Percentiles rank a stretch among this genome's conserved stretches.
These are phyloP conservation scores for Dictyostelium capitatum DNA, from an alignment of 78 protist species.

Conservation along the genomic window DNA sequence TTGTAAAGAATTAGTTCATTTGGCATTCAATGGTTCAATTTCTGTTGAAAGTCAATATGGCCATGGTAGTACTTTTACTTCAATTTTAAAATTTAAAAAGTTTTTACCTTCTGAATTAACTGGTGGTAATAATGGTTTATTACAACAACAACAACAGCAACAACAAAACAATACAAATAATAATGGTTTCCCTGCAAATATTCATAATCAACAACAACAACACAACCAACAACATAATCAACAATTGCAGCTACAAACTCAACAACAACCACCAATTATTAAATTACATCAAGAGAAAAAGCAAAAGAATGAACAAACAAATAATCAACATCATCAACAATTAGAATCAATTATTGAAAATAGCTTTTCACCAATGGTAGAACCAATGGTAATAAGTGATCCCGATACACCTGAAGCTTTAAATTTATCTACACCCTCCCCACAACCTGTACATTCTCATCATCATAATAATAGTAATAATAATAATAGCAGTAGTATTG, in stretches of 20 bases:
- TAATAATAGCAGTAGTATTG: background rate
- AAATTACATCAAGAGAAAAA: background rate
- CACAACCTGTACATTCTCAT: background rate
- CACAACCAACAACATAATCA: background rate
- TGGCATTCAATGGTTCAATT: slow-evolving; percentile 58
- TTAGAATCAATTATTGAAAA: slow-evolving; percentile 20
- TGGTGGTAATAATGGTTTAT: background rate
- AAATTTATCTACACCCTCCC: background rate
- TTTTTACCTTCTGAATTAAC: slow-evolving; percentile 10
- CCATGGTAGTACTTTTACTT: slow-evolving; percentile 42
- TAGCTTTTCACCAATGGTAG: slow-evolving; percentile 10
- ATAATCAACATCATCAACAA: background rate
- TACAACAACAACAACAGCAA: background rate
- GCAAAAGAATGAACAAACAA: background rate
- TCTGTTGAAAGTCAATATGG: slow-evolving; percentile 62
- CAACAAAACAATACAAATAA: background rate
- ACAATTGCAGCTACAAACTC: background rate
- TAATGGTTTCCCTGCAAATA: background rate
- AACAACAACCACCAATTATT: background rate
- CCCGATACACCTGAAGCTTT: background rate
- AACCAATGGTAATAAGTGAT: slow-evolving; percentile 31
- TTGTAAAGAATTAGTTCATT: slow-evolving; percentile 46
- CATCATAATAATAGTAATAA: background rate
- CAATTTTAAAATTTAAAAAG: slow-evolving; percentile 20
- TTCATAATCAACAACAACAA: background rate